phyloP scores from a whole-genome alignment of 129 eudicot genomes.

The Mikania micrantha region DNA sequence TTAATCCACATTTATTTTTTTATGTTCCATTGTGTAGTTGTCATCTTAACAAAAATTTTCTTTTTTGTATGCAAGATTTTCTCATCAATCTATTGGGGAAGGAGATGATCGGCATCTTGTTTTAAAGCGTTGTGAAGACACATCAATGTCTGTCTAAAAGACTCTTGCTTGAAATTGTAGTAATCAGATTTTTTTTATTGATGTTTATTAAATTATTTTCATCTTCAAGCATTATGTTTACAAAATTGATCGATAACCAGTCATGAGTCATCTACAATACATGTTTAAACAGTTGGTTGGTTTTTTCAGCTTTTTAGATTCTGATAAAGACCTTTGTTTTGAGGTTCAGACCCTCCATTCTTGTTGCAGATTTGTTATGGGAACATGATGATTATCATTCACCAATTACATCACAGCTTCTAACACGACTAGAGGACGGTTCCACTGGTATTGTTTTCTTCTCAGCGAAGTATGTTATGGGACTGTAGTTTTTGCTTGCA shows the following conservation, averaged over 20 bases:
- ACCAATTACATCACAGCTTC: conserved; percentile 34
- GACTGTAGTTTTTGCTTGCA: background rate
- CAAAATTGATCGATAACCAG: background rate
- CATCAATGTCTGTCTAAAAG: conserved; percentile 61
- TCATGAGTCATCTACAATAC: background rate
- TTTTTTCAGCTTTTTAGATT: background rate
- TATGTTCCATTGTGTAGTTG: background rate
- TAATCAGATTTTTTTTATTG: background rate
- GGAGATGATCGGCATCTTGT: conserved; percentile 86
- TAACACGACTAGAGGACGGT: conserved; percentile 43
- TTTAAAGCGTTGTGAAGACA: conserved; percentile 73
- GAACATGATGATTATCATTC: conserved; percentile 54
- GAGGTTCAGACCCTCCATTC: conserved; percentile 77
- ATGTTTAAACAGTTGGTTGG: background rate
- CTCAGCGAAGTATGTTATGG: background rate
- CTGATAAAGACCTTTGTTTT: background rate
- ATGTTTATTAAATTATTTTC: background rate
- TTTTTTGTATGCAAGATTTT: conserved; percentile 49
- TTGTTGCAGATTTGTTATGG: conserved; percentile 77
- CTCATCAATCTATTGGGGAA: conserved; percentile 90
- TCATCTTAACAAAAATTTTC: background rate
- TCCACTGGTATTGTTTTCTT: conserved; percentile 42
- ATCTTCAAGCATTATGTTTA: background rate
- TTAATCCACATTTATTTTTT: background rate
- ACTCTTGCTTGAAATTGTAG: background rate